Evolutionary conservation across 495 filamentous ascomycete species (phyloP).

Genomic region (Aspergillus asperescens): DNA sequence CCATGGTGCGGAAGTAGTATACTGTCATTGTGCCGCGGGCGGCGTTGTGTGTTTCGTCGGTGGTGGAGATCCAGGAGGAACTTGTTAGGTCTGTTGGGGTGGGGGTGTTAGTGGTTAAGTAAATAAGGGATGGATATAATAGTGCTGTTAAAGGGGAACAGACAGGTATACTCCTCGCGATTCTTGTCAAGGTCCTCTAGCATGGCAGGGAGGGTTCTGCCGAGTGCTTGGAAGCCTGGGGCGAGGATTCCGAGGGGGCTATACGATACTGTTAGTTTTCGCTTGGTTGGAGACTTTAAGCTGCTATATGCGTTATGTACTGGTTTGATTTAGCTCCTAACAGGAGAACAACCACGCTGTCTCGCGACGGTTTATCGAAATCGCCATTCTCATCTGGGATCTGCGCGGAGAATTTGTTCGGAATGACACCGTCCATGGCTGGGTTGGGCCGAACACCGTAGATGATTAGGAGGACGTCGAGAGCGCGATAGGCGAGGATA

Average conservation of each 20-base stretch:
- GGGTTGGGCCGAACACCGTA: background rate
- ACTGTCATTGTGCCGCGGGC: slow-evolving; percentile 1
- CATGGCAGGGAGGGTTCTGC: background rate
- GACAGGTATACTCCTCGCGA: slow-evolving; percentile 6
- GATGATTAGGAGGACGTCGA: slow-evolving; percentile 4
- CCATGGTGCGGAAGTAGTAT: slow-evolving; percentile 4
- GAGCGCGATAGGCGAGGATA: background rate
- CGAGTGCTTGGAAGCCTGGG: background rate
- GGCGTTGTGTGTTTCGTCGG: background rate
- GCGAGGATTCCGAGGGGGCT: slow-evolving; percentile 2
- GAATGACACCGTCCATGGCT: background rate
- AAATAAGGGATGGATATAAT: too few relatives aligned
- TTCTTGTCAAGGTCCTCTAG: background rate
- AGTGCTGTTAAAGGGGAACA: too few relatives aligned
- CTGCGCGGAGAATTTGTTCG: background rate
- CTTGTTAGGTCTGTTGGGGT: slow-evolving; percentile 6
- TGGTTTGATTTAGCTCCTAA: slow-evolving; percentile 3
- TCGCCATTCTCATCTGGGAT: background rate
- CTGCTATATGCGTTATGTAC: background rate
- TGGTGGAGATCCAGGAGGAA: slow-evolving; percentile 1
- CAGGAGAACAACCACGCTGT: background rate
- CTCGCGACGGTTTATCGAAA: background rate
- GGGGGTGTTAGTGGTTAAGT: background rate
- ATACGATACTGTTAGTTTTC: background rate
- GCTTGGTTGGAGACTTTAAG: background rate